Percentiles rank a stretch among this genome's conserved stretches.
These are phyloP conservation scores for Fusarium mundagurra DNA, from an alignment of 2,329 filamentous ascomycete species.

Conservation along the genomic window DNA sequence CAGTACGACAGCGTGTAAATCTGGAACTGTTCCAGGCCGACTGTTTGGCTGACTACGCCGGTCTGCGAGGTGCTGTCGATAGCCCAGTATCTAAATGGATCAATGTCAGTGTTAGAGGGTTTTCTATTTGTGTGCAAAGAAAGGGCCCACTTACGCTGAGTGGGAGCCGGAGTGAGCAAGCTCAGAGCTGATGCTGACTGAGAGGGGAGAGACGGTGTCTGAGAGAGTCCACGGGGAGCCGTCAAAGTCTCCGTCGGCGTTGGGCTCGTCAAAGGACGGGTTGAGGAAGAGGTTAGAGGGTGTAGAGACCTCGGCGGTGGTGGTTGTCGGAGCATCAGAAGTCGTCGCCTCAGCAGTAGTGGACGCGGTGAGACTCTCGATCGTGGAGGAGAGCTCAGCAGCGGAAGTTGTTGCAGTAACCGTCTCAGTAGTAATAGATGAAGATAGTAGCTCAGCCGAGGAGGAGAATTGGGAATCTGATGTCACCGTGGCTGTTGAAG, in stretches of 20 bases:
- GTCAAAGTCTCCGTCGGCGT: background rate
- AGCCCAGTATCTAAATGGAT: background rate
- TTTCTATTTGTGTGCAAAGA: too few relatives aligned
- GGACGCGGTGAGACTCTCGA: too few relatives aligned
- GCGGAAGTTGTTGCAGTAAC: background rate
- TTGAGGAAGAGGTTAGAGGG: background rate
- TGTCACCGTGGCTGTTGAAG: background rate
- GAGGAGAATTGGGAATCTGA: background rate
- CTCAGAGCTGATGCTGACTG: background rate
- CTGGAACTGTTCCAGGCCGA: rapidly evolving
- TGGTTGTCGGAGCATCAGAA: background rate
- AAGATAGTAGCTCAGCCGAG: background rate
- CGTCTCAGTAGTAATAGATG: background rate
- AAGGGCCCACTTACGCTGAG: background rate
- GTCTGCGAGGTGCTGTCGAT: background rate
- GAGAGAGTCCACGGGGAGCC: background rate
- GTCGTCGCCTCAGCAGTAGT: background rate
- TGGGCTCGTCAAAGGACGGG: background rate
- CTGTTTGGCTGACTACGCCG: background rate
- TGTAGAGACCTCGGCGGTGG: background rate
- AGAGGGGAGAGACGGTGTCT: background rate
- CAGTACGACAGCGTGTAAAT: background rate
- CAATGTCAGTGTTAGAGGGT: too few relatives aligned
- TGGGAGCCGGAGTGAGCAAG: background rate
- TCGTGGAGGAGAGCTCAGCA: too few relatives aligned